Evolutionary conservation across 306 rosid genomes (phyloP), one percentile per base, ranked within the genome.

Genomic region (Glycine tomentella): DNA sequence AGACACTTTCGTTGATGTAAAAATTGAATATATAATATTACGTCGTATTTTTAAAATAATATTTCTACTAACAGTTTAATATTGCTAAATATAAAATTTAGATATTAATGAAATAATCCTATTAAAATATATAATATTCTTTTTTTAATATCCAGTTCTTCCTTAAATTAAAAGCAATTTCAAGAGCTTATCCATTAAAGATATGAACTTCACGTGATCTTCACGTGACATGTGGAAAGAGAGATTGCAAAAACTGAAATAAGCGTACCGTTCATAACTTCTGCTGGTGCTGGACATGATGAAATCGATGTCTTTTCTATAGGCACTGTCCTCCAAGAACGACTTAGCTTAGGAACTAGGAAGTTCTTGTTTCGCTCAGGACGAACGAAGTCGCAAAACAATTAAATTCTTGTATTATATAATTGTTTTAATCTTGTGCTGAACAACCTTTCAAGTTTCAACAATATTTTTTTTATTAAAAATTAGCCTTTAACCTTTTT

Each of bases 201-300:
- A 61, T 73, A 46, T 52, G 56, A 55, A 65, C 17, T 76, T 59
- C 85, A 66, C 51, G 79, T 88, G 87, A 72, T 80, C 48, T 25
- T 76, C 87, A 83, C 78, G 78, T 72, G 80, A 71, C 3, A 31
- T 6, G 6, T 16, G 0, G 11, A 65, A 3, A 55, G 9, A 36
- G 7, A 46, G 15, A 65, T 15, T 9, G 70, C 63, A 72, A 72
- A 73, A 36, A 36, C 71, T 67, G 53, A 52, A 53, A 55, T 11
- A n/a, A 25, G 64, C 31, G 38, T 14, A 13, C 3, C 5, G 2
- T 13, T 2, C 2, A 11, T 3, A 55, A 34, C 34, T 8, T 46
- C 51, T 8, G 51, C 51, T 15, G 4, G 33, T 25, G 3, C 9
- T n/a, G 4, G 33, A 56, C 33, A 56, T 15, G 8, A 56, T 53